phyloP scores from a whole-genome alignment of 2,329 filamentous ascomycete genomes.

The Colletotrichum shisoi region DNA sequence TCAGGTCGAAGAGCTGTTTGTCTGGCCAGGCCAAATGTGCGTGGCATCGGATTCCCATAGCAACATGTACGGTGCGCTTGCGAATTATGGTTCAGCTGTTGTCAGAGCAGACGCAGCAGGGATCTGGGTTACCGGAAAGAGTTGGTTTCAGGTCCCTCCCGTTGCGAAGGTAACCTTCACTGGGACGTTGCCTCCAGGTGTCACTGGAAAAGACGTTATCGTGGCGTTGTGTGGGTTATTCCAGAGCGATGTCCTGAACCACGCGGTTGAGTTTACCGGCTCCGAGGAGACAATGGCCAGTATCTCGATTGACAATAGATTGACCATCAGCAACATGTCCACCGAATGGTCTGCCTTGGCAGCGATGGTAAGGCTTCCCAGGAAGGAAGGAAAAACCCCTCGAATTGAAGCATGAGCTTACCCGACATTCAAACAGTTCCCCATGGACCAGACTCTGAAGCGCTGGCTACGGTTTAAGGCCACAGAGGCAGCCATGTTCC shows the following conservation, averaged over 20 bases:
- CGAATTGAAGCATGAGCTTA: slow-evolving; percentile 52
- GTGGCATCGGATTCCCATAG: slow-evolving; percentile 82
- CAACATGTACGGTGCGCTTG: slow-evolving; percentile 84
- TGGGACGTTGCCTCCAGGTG: slow-evolving; percentile 77
- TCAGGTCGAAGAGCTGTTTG: slow-evolving; percentile 75
- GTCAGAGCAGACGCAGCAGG: slow-evolving; percentile 87
- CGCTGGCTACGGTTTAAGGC: slow-evolving; percentile 81
- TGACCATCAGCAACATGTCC: slow-evolving; percentile 82
- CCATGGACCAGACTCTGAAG: slow-evolving; percentile 76
- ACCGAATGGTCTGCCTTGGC: slow-evolving; percentile 78
- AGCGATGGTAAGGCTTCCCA: background rate
- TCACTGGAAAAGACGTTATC: slow-evolving; percentile 94
- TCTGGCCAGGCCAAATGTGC: slow-evolving; percentile 82
- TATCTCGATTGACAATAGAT: slow-evolving; percentile 74
- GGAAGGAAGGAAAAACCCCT: slow-evolving; percentile 25
- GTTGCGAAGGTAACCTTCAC: slow-evolving; percentile 81
- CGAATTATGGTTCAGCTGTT: slow-evolving; percentile 60
- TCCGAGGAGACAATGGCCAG: slow-evolving; percentile 77
- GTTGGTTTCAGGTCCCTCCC: slow-evolving; percentile 90
- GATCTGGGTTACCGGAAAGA: slow-evolving; percentile 83
- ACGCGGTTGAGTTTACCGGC: slow-evolving; percentile 87
- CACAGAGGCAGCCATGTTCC: slow-evolving; percentile 70
- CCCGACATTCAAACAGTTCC: slow-evolving; percentile 64
- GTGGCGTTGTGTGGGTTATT: slow-evolving; percentile 87
- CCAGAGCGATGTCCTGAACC: slow-evolving; percentile 89